Evolutionary conservation across 805 yeast genomes (phyloP), one percentile per base, ranked within the genome.

Genomic region (Pichia cephalocereana): DNA sequence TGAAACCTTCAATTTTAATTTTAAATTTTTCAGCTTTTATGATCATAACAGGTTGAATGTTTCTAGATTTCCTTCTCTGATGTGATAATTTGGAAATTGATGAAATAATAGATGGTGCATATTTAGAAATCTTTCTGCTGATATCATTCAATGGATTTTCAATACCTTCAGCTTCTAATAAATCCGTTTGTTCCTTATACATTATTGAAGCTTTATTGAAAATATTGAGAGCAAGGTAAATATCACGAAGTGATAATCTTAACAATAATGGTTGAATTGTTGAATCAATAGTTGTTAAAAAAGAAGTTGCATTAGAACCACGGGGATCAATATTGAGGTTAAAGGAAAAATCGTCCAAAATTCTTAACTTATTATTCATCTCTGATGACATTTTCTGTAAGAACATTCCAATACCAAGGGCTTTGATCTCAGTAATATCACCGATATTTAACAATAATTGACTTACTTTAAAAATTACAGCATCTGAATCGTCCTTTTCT

Each of bases 311-410:
- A 1, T 82, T 75, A 0, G 95, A 79, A 6, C 83, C 83, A 41
- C 88, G 70, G 9, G 77, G 72, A 59, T 91, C 96, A 47, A 85
- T 67, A 0, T 87, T 77, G 48, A 86, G 72, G 1, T 89, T 79
- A 2, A 88, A 68, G 1, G 95, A 84, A 64, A 91, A 93, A 57
- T 93, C 96, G 63, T 93, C 97, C 50, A 93, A 72, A 30, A 93
- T 75, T 47, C 96, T 70, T 45, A 89, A 69, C 46, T 82, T 72
- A 47, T 74, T 74, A 11, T 75, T 74, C n/a, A 82, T 82, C 45
- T 72, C 74, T 6, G 76, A 61, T 54, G 82, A 75, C 95, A 93
- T 89, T 26, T 71, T 74, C 43, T 89, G 79, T 50, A 93, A 67
- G 58, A 86, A 93, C 83, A 93, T 79, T 2, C 98, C 97, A 46